Conservation (phyloP, 768 basidiomycete genomes). For the Lentinula detonsa region DNA sequence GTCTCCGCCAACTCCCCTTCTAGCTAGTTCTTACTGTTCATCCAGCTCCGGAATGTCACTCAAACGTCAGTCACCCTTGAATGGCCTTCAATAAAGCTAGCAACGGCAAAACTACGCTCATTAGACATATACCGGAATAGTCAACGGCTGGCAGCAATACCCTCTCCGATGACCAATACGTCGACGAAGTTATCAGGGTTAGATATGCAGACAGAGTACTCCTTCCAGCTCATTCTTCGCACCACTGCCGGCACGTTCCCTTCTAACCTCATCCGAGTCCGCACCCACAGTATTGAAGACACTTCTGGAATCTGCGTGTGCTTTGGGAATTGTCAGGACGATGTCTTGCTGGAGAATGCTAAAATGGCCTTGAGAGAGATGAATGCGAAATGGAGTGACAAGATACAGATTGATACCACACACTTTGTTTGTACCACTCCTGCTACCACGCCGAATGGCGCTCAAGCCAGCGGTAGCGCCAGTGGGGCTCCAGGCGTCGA, state of each 20-base stretch:
- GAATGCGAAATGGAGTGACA: slow-evolving; percentile 86
- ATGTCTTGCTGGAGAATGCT: slow-evolving; percentile 69
- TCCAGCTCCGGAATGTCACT: slow-evolving; percentile 83
- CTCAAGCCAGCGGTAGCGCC: slow-evolving; percentile 45
- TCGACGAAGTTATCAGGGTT: slow-evolving; percentile 85
- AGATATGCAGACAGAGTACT: slow-evolving; percentile 78
- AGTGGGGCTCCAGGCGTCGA: slow-evolving; percentile 69
- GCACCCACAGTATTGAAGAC: slow-evolving; percentile 92
- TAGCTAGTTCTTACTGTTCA: neutral
- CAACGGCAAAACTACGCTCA: slow-evolving; percentile 78
- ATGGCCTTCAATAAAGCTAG: slow-evolving; percentile 85
- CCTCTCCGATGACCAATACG: slow-evolving; percentile 75
- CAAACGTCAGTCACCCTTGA: slow-evolving; percentile 97
- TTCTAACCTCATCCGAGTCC: slow-evolving; percentile 75
- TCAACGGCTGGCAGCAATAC: slow-evolving; percentile 82
- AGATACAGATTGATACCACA: slow-evolving; percentile 95
- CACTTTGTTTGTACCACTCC: slow-evolving; percentile 97
- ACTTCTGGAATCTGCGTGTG: slow-evolving; percentile 94
- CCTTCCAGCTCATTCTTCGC: slow-evolving; percentile 90
- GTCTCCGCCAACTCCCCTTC: slow-evolving; percentile 5
- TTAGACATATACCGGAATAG: slow-evolving; percentile 93
- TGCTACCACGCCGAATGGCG: slow-evolving; percentile 56
- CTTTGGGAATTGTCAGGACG: slow-evolving; percentile 86
- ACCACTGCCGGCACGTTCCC: slow-evolving; percentile 90
- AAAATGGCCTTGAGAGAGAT: slow-evolving; percentile 79